Evolutionary conservation across 805 yeast genomes (phyloP), one percentile per base, ranked within the genome.

Genomic region (Kurtzmaniella fragi): DNA sequence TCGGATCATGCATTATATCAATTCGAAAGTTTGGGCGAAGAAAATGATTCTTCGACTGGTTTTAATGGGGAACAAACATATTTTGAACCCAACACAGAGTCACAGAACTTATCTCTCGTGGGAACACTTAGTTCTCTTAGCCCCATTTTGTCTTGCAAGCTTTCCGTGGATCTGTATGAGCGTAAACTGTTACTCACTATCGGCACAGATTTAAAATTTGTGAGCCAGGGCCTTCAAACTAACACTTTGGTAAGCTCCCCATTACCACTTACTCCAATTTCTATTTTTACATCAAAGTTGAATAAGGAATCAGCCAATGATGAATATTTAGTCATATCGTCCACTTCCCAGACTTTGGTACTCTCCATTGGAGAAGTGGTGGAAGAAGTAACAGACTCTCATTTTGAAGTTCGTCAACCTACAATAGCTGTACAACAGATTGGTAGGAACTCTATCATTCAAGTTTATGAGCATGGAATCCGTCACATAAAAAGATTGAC

Each of bases 351-450:
- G 3, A 87, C 96, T 0, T 65, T 84, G 41, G 84, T 88, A 0
- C 59, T 93, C 13, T 73, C 84, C 2, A 79, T 87, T 36, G 95
- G 93, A 6, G 95, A 85, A 46, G 78, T 77, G 0, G 86, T 86
- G 2, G 89, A 83, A 42, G 89, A 85, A 49, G 83, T 82, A 7
- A 69, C 75, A 1, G 82, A 80, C 41, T 78, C 90, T 0, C 80
- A 82, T 0, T 64, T 88, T n/a, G 57, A 71, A 1, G 50, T 70
- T 0, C 67, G 71, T 26, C 77, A 77, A 27, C 69, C 75, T 2
- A 88, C 98, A 0, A 49, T 91, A 2, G 76, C 74, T 2, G 80
- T 86, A 0, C 80, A 77, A 34, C 86, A 82, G 48, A 67, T 90
- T 41, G 95, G 95, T 0, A 42, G 45, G 2, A 50, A 57, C 3